A percentile compares a stretch with the other conserved stretches of the same genome.
Conservation (phyloP, 257 asterid genomes). For the Cynanchum wilfordii region DNA sequence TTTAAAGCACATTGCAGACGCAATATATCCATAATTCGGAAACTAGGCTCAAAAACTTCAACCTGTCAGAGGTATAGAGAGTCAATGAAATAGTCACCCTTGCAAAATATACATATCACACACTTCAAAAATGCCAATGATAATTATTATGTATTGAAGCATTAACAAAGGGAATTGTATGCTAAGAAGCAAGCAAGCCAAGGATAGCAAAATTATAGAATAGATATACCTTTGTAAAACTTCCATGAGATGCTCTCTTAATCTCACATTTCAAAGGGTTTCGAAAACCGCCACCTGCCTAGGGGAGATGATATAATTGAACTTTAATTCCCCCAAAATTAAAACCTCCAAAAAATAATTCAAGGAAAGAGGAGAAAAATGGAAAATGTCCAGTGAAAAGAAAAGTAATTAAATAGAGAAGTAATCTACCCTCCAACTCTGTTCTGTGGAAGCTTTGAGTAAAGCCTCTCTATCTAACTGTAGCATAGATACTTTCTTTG, state of each 20-base stretch:
- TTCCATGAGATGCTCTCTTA: conserved; percentile 40
- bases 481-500: conserved; percentile 47
- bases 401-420: not conserved
- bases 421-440: conserved; percentile 57
- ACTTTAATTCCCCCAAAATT: not conserved
- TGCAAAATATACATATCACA: not conserved
- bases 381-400: not conserved
- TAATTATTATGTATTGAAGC: not conserved
- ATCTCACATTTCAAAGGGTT: conserved; percentile 43
- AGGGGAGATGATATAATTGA: not conserved
- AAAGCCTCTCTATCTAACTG: conserved; percentile 63
- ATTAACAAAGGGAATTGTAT: not conserved
- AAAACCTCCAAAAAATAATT: conserved; percentile 8
- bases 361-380: not conserved
- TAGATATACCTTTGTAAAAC: conserved; percentile 56
- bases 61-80: conserved; percentile 35
- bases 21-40: conserved; percentile 18
- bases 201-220: not conserved
- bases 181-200: not conserved
- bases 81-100: not conserved
- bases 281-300: conserved; percentile 66
- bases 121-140: not conserved
- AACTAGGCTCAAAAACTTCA: conserved; percentile 43
- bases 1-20: conserved; percentile 43
- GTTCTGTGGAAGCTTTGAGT: conserved; percentile 36